These are phyloP conservation scores for Ophiocytium majus DNA, from an alignment of 352 stramenopile genomes.

Conservation along the genomic window DNA sequence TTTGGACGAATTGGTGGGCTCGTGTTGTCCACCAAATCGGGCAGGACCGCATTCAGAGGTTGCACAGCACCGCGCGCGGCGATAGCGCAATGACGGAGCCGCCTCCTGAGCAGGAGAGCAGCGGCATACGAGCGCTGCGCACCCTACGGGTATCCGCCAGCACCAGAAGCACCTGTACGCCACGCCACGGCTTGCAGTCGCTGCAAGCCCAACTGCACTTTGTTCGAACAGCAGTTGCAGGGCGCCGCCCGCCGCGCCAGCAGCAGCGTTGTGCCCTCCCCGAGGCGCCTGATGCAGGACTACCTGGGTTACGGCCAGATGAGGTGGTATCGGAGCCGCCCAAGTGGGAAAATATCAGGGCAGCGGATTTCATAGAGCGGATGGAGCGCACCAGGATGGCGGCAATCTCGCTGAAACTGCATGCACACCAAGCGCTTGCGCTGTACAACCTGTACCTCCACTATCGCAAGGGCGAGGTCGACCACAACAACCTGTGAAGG, in stretches of 20 bases:
- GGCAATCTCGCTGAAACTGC: too few species aligned
- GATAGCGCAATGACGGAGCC: not conserved
- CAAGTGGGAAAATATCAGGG: not conserved
- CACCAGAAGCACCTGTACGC: not conserved
- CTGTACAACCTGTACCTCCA: not conserved
- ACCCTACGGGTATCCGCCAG: not conserved
- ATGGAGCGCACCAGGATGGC: not conserved
- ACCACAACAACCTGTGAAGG: not conserved
- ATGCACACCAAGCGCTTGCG: not conserved
- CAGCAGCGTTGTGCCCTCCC: not conserved
- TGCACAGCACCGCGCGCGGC: too few species aligned
- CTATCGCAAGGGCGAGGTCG: not conserved
- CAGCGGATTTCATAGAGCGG: not conserved
- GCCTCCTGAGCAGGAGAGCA: not conserved
- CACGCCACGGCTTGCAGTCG: not conserved
- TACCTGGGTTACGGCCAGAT: not conserved
- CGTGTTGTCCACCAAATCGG: not conserved
- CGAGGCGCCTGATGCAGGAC: not conserved
- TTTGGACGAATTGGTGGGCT: not conserved
- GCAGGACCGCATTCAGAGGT: not conserved
- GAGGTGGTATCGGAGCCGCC: not conserved
- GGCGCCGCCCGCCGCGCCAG: too few species aligned
- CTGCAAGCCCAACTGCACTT: not conserved
- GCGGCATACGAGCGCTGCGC: not conserved
- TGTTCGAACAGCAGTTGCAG: not conserved